Evolutionary conservation across 257 asterid species (phyloP).

Genomic region (Leptodermis oblonga): DNA sequence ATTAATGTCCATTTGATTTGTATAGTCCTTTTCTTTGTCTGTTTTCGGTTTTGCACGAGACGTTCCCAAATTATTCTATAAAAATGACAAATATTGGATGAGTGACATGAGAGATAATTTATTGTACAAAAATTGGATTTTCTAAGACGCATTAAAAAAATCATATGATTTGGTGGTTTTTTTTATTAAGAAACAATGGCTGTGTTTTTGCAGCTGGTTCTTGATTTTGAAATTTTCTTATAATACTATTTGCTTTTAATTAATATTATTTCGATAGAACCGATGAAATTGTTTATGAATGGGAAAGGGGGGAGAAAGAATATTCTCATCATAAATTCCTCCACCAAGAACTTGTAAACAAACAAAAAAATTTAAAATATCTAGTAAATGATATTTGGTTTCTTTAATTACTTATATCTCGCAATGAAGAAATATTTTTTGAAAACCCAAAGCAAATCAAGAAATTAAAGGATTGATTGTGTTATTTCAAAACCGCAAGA

Average conservation of each 20-base stretch:
- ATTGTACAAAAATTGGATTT: too few relatives aligned
- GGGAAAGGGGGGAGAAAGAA: neutral
- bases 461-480: too few relatives aligned
- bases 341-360: neutral
- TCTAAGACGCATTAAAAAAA: neutral
- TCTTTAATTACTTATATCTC: too few relatives aligned
- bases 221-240: too few relatives aligned
- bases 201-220: too few relatives aligned
- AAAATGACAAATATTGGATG: neutral
- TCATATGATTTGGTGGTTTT: neutral
- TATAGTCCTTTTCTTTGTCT: neutral
- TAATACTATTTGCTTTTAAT: neutral
- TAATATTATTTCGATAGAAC: neutral
- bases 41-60: neutral
- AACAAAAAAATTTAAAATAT: neutral
- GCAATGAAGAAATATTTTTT: too few relatives aligned
- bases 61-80: neutral
- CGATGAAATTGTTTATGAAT: neutral
- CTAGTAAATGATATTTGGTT: too few relatives aligned
- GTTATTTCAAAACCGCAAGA: too few relatives aligned
- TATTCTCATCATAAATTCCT: conserved; percentile 1
- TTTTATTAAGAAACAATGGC: neutral
- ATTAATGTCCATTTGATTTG: too few relatives aligned
- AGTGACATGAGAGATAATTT: too few relatives aligned
- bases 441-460: too few relatives aligned